These are phyloP conservation scores for Magnolia kwangsiensis DNA, from an alignment of 164 flowering plant species.

Conservation along the genomic window DNA sequence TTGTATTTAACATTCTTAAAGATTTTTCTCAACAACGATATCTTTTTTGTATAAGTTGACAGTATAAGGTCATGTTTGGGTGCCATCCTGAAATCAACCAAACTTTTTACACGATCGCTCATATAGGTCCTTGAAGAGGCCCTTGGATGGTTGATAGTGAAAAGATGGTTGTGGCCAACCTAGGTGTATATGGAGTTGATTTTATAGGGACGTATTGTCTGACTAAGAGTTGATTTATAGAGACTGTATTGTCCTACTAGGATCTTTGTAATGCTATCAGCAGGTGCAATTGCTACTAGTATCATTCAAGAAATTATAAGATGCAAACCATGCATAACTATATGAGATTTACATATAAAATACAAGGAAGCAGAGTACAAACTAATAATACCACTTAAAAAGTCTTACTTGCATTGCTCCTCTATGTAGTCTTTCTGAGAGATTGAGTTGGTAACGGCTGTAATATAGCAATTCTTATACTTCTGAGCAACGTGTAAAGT, in stretches of 20 bases:
- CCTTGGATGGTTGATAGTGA: neutral
- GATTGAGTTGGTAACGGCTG: slow-evolving; percentile 9
- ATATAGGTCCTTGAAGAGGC: too few relatives aligned
- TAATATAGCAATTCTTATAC: neutral
- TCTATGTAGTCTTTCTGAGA: slow-evolving; percentile 16
- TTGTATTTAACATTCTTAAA: neutral
- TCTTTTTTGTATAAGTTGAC: too few relatives aligned
- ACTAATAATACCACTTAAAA: neutral
- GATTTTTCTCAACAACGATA: neutral
- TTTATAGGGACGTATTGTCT: too few relatives aligned
- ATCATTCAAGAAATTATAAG: neutral
- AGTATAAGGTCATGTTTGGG: too few relatives aligned
- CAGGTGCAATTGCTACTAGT: neutral
- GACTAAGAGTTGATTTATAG: too few relatives aligned
- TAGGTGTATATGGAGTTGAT: too few relatives aligned
- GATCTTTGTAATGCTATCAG: neutral
- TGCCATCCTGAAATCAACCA: too few relatives aligned
- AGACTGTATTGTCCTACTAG: neutral
- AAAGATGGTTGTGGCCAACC: neutral
- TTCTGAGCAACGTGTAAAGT: slow-evolving; percentile 5
- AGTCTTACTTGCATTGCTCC: slow-evolving; percentile 10
- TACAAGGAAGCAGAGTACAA: neutral
- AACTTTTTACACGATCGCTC: too few relatives aligned
- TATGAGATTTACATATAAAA: neutral
- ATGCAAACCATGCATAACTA: neutral